Base-by-base conservation (phyloP, 2,329 filamentous ascomycete species). In the Colletotrichum chrysophilum region DNA sequence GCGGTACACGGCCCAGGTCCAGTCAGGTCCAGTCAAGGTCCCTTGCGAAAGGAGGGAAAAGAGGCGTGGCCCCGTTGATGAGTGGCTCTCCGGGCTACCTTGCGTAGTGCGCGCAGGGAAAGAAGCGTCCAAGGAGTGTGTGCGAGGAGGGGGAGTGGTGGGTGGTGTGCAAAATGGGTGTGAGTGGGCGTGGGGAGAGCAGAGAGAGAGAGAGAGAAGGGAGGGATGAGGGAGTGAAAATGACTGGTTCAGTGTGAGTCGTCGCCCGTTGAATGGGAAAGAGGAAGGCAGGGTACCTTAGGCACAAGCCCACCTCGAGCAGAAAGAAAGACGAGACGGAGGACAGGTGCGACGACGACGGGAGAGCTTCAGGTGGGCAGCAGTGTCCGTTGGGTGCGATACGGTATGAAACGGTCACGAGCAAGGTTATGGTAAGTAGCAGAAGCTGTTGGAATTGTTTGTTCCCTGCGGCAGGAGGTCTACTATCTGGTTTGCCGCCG, bases 11-110 rank as follows among this genome's bases (percentile, higher is more conserved):
- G 43, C 43, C 43, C 43, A 48, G 70, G 73, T 56, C 73, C 73
- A 73, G 69, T 62, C 56, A 75, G 26, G 70, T 38, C 36, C 36
- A 18, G 36, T 38, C 36, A 38, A 38, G 36, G 36, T 73, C 58
- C 73, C 73, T 75, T 66, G 70, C 64, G 38, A 58, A 68, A 26
- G 48, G 58, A 24, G 38, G 62, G 64, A 75, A 75, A 73, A 68
- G 58, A 75, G 73, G 73, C 73, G 70, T 75, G 70, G 73, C 24
- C 73, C 73, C 70, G 73, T 73, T 26, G 30, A 48, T 38, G 64
- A 68, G 73, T 75, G 70, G 64, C 73, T 58, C 62, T 28, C 58
- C 55, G 43, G 69, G 34, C 55, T 66, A 66, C 64, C 64, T 52
- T 66, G 64, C 24, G 32, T 66, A 71, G 71, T 60, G 62, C 30